phyloP scores from a whole-genome alignment of 2,329 filamentous ascomycete genomes.

The Penicillium italicum region DNA sequence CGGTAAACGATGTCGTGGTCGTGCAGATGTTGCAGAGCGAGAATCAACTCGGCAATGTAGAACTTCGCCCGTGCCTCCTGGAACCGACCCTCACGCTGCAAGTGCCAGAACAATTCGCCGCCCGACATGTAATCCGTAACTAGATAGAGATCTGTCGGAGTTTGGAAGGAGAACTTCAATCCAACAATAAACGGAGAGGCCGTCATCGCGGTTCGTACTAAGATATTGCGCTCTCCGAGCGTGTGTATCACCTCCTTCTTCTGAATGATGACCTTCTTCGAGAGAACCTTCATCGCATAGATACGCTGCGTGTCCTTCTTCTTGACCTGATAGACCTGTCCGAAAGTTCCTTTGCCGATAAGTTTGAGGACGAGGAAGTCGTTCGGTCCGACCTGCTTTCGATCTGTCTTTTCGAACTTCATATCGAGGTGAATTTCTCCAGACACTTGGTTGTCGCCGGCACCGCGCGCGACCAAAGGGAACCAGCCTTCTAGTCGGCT shows the following conservation, averaged over 20 bases:
- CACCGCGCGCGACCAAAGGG: conserved; percentile 71
- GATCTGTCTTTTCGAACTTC: conserved; percentile 79
- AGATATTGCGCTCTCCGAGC: conserved; percentile 91
- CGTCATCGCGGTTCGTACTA: conserved; percentile 91
- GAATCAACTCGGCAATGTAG: conserved; percentile 95
- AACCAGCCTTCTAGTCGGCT: conserved; percentile 81
- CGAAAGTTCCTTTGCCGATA: conserved; percentile 97
- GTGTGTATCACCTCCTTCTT: conserved; percentile 99
- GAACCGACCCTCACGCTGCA: conserved; percentile 95
- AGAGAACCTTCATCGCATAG: conserved; percentile 98
- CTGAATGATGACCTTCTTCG: conserved; percentile 99
- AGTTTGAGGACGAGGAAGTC: conserved; percentile 95
- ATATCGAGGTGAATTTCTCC: conserved; percentile 89
- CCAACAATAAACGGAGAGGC: conserved; percentile 98
- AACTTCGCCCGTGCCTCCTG: conserved; percentile 94
- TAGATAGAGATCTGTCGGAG: conserved; percentile 92
- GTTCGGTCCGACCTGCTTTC: conserved; percentile 86
- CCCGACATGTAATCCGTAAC: conserved; percentile 99
- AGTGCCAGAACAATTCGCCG: conserved; percentile 96
- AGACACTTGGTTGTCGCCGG: conserved; percentile 69
- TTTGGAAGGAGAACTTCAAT: conserved; percentile 98
- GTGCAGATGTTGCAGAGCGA: conserved; percentile 92
- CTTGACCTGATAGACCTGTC: conserved; percentile 95
- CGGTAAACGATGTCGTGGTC: conserved; percentile 97
- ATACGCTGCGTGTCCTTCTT: conserved; percentile 96